These are phyloP conservation scores for Cytospora leucostoma DNA, from an alignment of 2,329 filamentous ascomycete genomes.

Conservation along the genomic window DNA sequence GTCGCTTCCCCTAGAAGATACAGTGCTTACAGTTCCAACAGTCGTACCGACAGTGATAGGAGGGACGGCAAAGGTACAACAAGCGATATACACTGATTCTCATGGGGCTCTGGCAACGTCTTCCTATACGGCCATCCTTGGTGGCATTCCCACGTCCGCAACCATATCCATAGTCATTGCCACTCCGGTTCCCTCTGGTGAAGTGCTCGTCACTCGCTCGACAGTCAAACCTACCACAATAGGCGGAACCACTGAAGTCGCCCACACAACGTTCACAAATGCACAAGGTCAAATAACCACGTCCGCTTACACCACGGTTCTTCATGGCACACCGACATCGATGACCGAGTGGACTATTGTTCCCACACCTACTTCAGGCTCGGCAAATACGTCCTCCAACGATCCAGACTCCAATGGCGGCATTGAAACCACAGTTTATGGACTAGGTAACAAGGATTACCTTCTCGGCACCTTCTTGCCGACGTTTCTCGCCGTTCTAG, in stretches of 20 bases:
- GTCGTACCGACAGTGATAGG: neutral
- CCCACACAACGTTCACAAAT: neutral
- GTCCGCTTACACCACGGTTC: neutral
- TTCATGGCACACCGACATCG: conserved; percentile 1
- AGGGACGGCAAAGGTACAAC: neutral
- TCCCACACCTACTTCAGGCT: neutral
- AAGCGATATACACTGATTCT: neutral
- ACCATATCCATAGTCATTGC: neutral
- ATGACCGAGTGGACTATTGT: neutral
- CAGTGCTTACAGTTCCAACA: neutral
- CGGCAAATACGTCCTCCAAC: neutral
- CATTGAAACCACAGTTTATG: neutral
- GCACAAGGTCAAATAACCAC: neutral
- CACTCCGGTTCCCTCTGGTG: neutral
- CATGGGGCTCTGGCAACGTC: neutral
- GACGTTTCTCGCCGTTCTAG: conserved; percentile 20
- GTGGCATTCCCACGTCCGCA: neutral
- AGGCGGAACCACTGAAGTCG: conserved; percentile 1
- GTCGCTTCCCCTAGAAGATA: neutral
- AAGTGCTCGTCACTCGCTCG: neutral
- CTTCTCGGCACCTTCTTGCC: conserved; percentile 23
- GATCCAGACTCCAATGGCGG: neutral
- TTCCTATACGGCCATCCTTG: neutral
- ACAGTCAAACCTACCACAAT: neutral
- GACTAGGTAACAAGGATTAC: conserved; percentile 9